Evolutionary conservation across 257 asterid genomes (phyloP).

Genomic region (Lavandula angustifolia): DNA sequence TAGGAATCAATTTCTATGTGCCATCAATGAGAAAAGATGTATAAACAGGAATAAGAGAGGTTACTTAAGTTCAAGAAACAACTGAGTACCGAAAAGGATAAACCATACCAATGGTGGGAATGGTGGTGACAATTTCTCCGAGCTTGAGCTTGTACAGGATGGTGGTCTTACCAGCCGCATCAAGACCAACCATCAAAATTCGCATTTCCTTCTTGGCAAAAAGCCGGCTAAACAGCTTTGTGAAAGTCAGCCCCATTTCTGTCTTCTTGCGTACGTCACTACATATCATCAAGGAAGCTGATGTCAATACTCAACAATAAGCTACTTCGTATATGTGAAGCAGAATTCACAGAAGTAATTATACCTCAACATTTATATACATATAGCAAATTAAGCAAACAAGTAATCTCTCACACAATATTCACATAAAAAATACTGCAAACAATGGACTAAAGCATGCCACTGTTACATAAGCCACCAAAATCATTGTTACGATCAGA

Average conservation of each 20-base stretch:
- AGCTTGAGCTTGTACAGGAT: slow-evolving; percentile 95
- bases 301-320: not conserved
- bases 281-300: slow-evolving; percentile 1
- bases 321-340: not conserved
- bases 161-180: slow-evolving; percentile 97
- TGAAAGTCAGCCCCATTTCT: slow-evolving; percentile 76
- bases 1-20: slow-evolving; percentile 10
- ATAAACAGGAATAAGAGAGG: not conserved
- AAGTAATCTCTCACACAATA: not conserved
- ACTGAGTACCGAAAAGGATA: slow-evolving; percentile 28
- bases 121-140: slow-evolving; percentile 92
- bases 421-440: not conserved
- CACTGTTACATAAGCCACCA: no score
- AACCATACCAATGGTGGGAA: slow-evolving; percentile 87
- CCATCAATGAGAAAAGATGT: not conserved
- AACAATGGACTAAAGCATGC: not conserved
- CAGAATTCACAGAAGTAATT: not conserved
- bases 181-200: slow-evolving; percentile 91
- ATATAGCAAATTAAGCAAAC: not conserved
- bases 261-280: slow-evolving; percentile 44
- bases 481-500: not conserved
- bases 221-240: slow-evolving; percentile 82
- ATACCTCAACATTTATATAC: not conserved
- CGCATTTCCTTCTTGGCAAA: slow-evolving; percentile 95
- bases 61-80: not conserved